Evolutionary conservation across 2,329 filamentous ascomycete species (phyloP).

Genomic region (Colletotrichum sidae): DNA sequence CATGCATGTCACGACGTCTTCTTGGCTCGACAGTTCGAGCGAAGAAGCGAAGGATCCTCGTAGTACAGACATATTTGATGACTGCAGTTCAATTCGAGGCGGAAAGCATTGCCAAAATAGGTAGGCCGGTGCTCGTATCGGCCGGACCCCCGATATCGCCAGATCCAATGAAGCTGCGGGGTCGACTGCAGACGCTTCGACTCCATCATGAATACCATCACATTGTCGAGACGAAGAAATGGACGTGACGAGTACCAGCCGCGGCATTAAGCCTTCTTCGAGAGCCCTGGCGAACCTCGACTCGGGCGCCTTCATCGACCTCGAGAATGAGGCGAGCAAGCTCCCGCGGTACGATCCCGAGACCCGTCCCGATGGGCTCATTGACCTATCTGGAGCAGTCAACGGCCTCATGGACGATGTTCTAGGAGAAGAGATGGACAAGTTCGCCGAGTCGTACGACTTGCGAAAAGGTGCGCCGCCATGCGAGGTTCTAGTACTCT

Average conservation of each 20-base stretch:
- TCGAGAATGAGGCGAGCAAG: slow-evolving; percentile 16
- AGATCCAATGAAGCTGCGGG: not conserved
- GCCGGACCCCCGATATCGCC: slow-evolving; percentile 2
- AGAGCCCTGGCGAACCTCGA: slow-evolving; percentile 17
- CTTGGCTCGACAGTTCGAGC: too few relatives aligned
- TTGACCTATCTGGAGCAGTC: slow-evolving; percentile 21
- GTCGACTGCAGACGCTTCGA: not conserved
- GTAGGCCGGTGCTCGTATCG: slow-evolving; percentile 4
- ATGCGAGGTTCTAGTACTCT: too few relatives aligned
- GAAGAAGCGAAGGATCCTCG: too few relatives aligned
- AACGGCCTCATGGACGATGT: slow-evolving; percentile 18
- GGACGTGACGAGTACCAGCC: not conserved
- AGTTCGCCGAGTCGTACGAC: not conserved
- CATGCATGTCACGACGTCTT: too few relatives aligned
- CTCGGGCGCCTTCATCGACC: slow-evolving; percentile 11
- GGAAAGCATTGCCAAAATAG: slow-evolving; percentile 4
- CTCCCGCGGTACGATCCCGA: slow-evolving; percentile 11
- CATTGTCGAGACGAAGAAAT: too few relatives aligned
- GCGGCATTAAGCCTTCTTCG: slow-evolving; percentile 9
- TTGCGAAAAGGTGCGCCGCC: slow-evolving; percentile 2
- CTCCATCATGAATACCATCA: too few relatives aligned
- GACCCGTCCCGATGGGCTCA: slow-evolving; percentile 18
- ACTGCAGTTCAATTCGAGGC: not conserved
- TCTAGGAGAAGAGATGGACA: not conserved
- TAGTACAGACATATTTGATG: too few relatives aligned